Conservation (phyloP, 2,329 filamentous ascomycete species). For the Sphaerulina vaccinii region DNA sequence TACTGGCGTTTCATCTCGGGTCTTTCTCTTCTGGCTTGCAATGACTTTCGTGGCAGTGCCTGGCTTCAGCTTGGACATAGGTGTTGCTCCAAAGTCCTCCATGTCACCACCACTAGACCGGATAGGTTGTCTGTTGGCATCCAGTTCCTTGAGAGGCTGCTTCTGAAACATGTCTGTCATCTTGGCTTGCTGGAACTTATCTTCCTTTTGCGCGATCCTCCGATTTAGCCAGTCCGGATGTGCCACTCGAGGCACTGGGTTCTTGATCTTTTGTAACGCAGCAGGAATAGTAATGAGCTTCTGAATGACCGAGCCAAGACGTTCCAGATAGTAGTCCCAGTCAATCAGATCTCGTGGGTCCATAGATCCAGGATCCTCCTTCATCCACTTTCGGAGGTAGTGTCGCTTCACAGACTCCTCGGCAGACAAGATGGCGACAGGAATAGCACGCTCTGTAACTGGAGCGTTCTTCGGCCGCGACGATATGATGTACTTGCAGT, state of each 20-base stretch:
- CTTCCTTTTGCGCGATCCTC: slow-evolving; percentile 90
- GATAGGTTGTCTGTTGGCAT: slow-evolving; percentile 61
- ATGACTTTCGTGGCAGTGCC: slow-evolving; percentile 39
- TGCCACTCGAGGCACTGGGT: slow-evolving; percentile 87
- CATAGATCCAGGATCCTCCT: slow-evolving; percentile 86
- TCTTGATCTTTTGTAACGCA: slow-evolving; percentile 88
- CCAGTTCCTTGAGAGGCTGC: slow-evolving; percentile 69
- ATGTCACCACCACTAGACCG: slow-evolving; percentile 58
- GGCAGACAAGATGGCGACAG: slow-evolving; percentile 95
- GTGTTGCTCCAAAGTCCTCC: slow-evolving; percentile 46
- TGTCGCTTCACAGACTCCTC: slow-evolving; percentile 82
- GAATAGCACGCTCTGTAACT: slow-evolving; percentile 90
- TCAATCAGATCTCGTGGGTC: slow-evolving; percentile 88
- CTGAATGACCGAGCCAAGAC: slow-evolving; percentile 94
- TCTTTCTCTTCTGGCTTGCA: slow-evolving; percentile 49
- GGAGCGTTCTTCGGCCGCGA: slow-evolving; percentile 80
- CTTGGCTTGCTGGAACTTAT: slow-evolving; percentile 98
- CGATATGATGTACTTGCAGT: slow-evolving; percentile 99
- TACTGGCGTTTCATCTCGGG: slow-evolving; percentile 50
- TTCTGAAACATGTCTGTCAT: slow-evolving; percentile 88
- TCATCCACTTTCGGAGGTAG: slow-evolving; percentile 93
- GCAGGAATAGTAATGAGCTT: slow-evolving; percentile 99
- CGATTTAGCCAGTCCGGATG: slow-evolving; percentile 97
- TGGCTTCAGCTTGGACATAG: slow-evolving; percentile 46
- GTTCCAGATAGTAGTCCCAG: slow-evolving; percentile 96